Percentiles rank a stretch among this genome's conserved stretches.
phyloP scores from a whole-genome alignment of 495 filamentous ascomycete species.

The Aspergillus steynii region DNA sequence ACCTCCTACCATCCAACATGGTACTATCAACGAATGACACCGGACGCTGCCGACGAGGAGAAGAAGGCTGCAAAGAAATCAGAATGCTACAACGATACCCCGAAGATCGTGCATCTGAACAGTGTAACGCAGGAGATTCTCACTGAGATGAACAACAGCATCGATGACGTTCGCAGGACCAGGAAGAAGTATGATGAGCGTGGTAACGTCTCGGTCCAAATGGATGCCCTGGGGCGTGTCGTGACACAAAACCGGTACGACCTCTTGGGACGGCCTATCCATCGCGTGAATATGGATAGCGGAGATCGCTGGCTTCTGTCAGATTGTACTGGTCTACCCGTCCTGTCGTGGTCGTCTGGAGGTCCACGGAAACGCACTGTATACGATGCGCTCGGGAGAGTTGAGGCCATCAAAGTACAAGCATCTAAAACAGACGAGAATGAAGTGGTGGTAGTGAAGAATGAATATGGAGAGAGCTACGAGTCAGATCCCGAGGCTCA shows the following conservation, averaged over 20 bases:
- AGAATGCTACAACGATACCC: conserved; percentile 24
- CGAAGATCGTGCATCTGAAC: conserved; percentile 20
- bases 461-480: neutral
- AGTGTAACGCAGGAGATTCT: conserved; percentile 17
- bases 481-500: neutral
- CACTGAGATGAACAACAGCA: conserved; percentile 10
- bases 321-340: neutral
- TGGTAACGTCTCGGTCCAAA: conserved; percentile 25
- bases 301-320: neutral
- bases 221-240: conserved; percentile 20
- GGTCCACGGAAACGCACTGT: neutral
- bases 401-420: neutral
- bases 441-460: neutral
- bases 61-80: conserved; percentile 19
- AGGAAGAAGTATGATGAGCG: conserved; percentile 15
- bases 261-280: neutral
- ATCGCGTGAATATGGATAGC: neutral
- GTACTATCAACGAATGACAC: neutral
- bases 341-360: neutral
- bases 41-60: neutral
- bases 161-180: conserved; percentile 1
- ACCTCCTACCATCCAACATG: conserved; percentile 3
- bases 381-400: conserved; percentile 6
- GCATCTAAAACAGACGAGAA: neutral
- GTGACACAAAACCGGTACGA: conserved; percentile 2